A percentile compares a stretch with the other conserved stretches of the same genome.
Conservation (phyloP, 2,329 filamentous ascomycete genomes). For the Didymella glomerata region DNA sequence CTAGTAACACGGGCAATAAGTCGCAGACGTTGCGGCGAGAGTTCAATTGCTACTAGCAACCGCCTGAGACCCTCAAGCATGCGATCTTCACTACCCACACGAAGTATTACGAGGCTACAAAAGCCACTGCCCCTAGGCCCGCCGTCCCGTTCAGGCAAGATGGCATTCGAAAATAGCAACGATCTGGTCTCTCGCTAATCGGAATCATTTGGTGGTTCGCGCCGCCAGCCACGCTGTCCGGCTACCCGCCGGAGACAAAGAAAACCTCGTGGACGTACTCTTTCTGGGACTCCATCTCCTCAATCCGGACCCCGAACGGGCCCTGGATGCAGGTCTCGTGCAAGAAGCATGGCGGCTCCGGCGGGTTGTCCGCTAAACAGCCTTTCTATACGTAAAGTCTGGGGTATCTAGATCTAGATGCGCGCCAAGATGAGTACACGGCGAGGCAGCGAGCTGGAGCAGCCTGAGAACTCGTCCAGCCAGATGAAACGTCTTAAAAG, state of each 20-base stretch:
- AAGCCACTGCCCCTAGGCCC: neutral
- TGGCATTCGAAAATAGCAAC: conserved; percentile 4
- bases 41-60: neutral
- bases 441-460: conserved; percentile 15
- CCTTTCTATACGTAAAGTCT: neutral
- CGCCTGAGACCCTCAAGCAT: neutral
- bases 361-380: conserved; percentile 1
- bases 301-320: neutral
- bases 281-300: neutral
- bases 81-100: neutral
- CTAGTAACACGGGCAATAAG: neutral
- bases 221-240: conserved; percentile 3
- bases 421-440: conserved; percentile 4
- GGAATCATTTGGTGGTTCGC: conserved; percentile 3
- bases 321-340: conserved; percentile 1
- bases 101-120: neutral
- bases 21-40: neutral
- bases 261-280: neutral
- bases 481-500: neutral
- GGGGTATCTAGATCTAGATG: conserved; percentile 18
- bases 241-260: conserved; percentile 7
- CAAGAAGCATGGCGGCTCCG: neutral
- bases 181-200: neutral
- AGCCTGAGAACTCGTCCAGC: neutral
- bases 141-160: neutral